Evolutionary conservation across 352 stramenopile genomes (phyloP).

Genomic region (Pythium guiyangense): DNA sequence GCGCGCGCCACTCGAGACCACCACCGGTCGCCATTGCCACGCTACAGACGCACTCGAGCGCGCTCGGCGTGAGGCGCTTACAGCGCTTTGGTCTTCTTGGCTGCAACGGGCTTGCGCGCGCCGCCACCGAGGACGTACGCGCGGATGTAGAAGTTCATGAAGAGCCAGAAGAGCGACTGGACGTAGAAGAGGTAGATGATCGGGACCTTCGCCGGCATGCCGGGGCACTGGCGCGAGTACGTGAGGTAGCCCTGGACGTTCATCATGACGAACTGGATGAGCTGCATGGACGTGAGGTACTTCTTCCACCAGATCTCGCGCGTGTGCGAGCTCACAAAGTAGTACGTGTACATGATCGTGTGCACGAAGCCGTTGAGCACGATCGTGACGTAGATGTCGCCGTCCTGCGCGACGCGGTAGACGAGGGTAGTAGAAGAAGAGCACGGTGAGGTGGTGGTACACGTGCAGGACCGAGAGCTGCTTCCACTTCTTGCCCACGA

Average conservation of each 20-base stretch:
- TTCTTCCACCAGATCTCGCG: constrained; percentile 98
- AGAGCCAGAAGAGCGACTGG: constrained; percentile 92
- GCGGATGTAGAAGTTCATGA: constrained; percentile 96
- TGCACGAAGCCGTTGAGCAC: constrained; percentile 97
- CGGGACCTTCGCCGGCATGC: constrained; percentile 72
- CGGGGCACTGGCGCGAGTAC: constrained; percentile 87
- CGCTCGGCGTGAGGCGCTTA: too few species aligned
- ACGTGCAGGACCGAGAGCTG: constrained; percentile 97
- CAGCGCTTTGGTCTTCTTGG: too few species aligned
- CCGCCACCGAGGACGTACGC: constrained; percentile 73
- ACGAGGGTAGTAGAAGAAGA: constrained; percentile 96
- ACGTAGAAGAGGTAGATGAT: constrained; percentile 95
- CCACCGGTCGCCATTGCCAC: too few species aligned
- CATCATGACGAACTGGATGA: constrained; percentile 93
- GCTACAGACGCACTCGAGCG: too few species aligned
- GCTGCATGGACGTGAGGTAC: constrained; percentile 93
- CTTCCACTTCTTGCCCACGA: constrained; percentile 97
- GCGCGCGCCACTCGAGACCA: too few species aligned
- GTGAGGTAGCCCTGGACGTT: constrained; percentile 72
- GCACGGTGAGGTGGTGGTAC: constrained; percentile 98
- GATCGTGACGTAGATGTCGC: constrained; percentile 96
- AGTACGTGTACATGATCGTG: constrained; percentile 99
- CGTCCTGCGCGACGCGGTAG: constrained; percentile 91
- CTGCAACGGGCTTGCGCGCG: constrained; percentile 22
- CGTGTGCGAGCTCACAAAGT: constrained; percentile 97